Evolutionary conservation across 2,329 filamentous ascomycete species (phyloP).

Genomic region (Ambrosiella xylebori): DNA sequence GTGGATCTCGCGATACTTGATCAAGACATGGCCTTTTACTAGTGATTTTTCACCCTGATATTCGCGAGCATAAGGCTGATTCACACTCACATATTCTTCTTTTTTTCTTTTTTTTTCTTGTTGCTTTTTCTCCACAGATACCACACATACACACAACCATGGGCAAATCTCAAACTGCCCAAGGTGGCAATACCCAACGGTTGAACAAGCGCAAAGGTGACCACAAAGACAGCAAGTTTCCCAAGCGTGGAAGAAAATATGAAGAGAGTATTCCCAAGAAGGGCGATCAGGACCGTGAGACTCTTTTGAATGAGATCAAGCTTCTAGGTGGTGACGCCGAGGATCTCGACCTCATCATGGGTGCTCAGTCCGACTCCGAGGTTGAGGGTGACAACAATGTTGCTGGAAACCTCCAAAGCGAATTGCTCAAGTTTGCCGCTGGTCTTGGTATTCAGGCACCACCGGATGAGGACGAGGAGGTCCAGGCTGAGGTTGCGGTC

Average conservation of each 20-base stretch:
- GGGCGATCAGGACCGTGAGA: conserved; percentile 19
- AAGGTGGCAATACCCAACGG: conserved; percentile 14
- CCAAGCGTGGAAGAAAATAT: conserved; percentile 8
- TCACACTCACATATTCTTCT: neutral
- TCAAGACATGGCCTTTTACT: neutral
- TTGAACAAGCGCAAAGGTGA: conserved; percentile 13
- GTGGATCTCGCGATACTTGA: conserved; percentile 3
- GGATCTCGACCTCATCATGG: conserved; percentile 43
- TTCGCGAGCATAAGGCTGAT: neutral
- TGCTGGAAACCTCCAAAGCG: conserved; percentile 1
- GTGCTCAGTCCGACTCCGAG: conserved; percentile 26
- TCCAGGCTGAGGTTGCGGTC: neutral
- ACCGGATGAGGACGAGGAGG: conserved; percentile 3
- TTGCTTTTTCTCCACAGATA: neutral
- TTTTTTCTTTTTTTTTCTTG: neutral
- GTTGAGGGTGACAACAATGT: conserved; percentile 19
- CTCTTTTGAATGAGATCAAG: conserved; percentile 44
- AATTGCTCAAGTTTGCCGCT: conserved; percentile 10
- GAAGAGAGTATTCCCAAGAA: conserved; percentile 1
- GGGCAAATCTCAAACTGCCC: conserved; percentile 12
- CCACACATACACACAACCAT: neutral
- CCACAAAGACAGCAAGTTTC: conserved; percentile 10
- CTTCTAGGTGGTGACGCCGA: conserved; percentile 48
- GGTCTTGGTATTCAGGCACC: conserved; percentile 11
- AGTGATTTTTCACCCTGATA: too few species aligned